Base-by-base conservation (phyloP, 2,329 filamentous ascomycete species). In the Calonectria crousiana region DNA sequence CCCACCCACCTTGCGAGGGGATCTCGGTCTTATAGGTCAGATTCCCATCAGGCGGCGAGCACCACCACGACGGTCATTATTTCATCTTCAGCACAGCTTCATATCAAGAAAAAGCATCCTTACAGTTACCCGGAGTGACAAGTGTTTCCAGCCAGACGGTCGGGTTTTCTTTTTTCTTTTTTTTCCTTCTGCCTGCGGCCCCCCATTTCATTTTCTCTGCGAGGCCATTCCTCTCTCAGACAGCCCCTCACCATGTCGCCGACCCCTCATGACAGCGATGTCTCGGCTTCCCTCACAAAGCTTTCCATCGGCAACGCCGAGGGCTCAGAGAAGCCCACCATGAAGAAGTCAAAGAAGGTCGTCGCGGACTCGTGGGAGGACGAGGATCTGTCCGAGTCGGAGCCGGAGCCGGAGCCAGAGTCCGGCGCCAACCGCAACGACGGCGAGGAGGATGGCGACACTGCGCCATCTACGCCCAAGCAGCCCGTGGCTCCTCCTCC, bases 401-500 rank as follows among this genome's bases (percentile, higher is more conserved):
- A 87, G 71, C 80, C 82, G 26, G 83, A 83, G 36, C 81, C 83
- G 28, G 83, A 83, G 38, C 81, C 83, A 28, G 81, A 83, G 47
- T 80, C 82, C 56, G 72, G 79, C 53, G 79, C 81, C 30, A 76
- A 82, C 4, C 77, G 78, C 3, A 77, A 79, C 30, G 77, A 74
- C 10, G 56, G 75, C 71, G 71, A 73, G 51, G 74, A 70, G 51
- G 74, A 74, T 16, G 67, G 70, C n/a, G 68, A 74, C 8, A 89
- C 44, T 3, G 10, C 91, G 30, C 93, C 92, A 16, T 71, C 76
- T 47, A 77, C 74, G 10, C 82, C 82, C 73, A 83, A 79, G 4
- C 75, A 80, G 18, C 77, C 78, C 16, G 84, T 83, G 11, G 90
- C 92, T 26, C 93, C 93, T 34, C 93, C 93, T 2, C 92, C 93